Evolutionary conservation across 257 asterid species (phyloP), one percentile per base, ranked within the genome.

Genomic region (Gentiana macrophylla): DNA sequence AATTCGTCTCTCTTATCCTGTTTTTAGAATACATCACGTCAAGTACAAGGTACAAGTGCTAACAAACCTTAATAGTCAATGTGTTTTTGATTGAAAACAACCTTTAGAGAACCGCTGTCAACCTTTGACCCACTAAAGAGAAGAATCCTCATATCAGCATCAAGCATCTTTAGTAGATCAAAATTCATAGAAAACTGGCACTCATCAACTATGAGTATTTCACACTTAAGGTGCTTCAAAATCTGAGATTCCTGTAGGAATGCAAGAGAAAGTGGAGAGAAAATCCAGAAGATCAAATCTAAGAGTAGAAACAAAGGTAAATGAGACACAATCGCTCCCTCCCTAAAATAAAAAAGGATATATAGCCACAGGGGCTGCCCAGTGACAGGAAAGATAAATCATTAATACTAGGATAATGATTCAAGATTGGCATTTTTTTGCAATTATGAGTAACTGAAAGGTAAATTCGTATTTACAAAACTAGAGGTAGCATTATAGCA

Each of bases 201-300:
- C 55, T 76, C 82, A 72, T 84, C 91, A 70, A 84, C 65, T 49
- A 82, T 63, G 67, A 82, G 55, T 54, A 75, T 76, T 69, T 80
- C 77, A 88, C 92, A 84, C 52, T 57, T 72, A 69, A 79, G 62
- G 69, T 67, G 37, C 41, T 56, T 72, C 55, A 84, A 52, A 53
- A 65, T 53, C 55, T 76, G 77, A 32, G 72, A 53, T 72, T 82
- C 94, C 94, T 84, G 77, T 72, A 84, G 49, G 38, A 55, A 61
- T 43, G 41, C 60, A 59, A 35, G 62, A 62, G 37, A 24, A 24
- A 24, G 24, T 24, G 24, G 24, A 24, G 24, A 24, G 24, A 8
- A 48, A 64, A 52, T 35, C 46, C 33, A 62, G 41, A 57, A 48
- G 11, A 32, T 35, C 41, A 58, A 50, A 32, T 50, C 50, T 13